Base-by-base conservation (phyloP, 371 early-diverging fungal genomes). In the Mortierella sp. region DNA sequence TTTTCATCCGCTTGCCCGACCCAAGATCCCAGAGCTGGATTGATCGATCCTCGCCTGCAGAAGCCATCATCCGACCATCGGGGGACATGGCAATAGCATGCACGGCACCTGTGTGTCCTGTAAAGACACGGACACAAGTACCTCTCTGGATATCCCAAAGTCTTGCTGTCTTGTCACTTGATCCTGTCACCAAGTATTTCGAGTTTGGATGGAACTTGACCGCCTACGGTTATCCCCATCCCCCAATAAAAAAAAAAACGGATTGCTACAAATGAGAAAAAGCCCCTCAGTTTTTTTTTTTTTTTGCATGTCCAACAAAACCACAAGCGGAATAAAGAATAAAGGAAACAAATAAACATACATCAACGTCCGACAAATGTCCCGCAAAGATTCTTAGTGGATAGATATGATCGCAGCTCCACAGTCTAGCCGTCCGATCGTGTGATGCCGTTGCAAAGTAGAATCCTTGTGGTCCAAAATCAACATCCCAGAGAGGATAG, bases 191-290 rank as follows among this genome's bases (percentile, higher is more conserved):
- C 18, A 99, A 62, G 81, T 99, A 99, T 70, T 96, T 97, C 46
- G 93, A 90, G 81, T 99, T 99, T 7, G 99, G 99, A 84, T 99
- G 99, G 83, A 99, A 99, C 74, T 91, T 92, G 28, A 99, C 98
- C 43, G 87, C 87, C 90, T 90, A 70, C 45, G n/a, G 37, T 37
- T 37, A 9, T 37, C 37, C 37, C 37, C 28, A 48, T 37, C 37
- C 37, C 3, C 9, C 37, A 37, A 37, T 37, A 45, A 46, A 45
- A 18, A 47, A 6, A 46, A 7, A 21, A 26, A 61, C 7, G 37
- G 11, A 61, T 9, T 23, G 23, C 48, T 60, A 15, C 37, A 18
- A 9, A 9, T 37, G 37, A 37, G 37, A 3, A 37, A 37, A 37
- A 37, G 16, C 9, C 14, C 19, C 59, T 2, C 19, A 29, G 12